A percentile compares a stretch with the other conserved stretches of the same genome.
Evolutionary conservation across 2,329 filamentous ascomycete genomes (phyloP).

Genomic region (Cordyceps cateniannulata): DNA sequence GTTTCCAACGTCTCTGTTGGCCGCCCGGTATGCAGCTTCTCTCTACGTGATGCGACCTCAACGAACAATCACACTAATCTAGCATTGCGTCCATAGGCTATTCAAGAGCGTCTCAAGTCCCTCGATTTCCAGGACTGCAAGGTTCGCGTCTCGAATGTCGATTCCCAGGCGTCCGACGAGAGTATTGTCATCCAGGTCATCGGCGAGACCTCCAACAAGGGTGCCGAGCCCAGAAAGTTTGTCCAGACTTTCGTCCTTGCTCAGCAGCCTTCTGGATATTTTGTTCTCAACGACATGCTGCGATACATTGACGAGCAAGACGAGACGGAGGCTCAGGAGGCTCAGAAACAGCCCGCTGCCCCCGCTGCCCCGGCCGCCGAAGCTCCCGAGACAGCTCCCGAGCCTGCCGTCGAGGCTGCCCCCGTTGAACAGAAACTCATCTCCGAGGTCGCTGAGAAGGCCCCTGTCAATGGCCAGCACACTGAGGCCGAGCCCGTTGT

Average conservation of each 20-base stretch:
- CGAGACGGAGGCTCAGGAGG: slow-evolving; percentile 57
- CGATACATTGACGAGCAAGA: slow-evolving; percentile 81
- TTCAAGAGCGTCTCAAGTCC: slow-evolving; percentile 88
- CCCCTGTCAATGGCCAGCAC: slow-evolving; percentile 9
- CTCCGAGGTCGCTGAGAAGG: slow-evolving; percentile 25
- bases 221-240: slow-evolving; percentile 87
- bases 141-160: slow-evolving; percentile 95
- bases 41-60: not conserved
- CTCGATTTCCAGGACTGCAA: slow-evolving; percentile 97
- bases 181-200: slow-evolving; percentile 98
- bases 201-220: slow-evolving; percentile 94
- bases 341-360: slow-evolving; percentile 25
- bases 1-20: slow-evolving; percentile 81
- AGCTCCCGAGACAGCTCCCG: slow-evolving; percentile 22
- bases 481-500: slow-evolving; percentile 17
- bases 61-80: not conserved
- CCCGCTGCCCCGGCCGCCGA: slow-evolving; percentile 25
- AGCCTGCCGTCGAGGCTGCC: slow-evolving; percentile 22
- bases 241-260: slow-evolving; percentile 97
- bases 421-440: slow-evolving; percentile 11
- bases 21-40: slow-evolving; percentile 56
- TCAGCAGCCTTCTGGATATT: slow-evolving; percentile 93
- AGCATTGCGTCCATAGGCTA: slow-evolving; percentile 51
- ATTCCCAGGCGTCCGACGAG: slow-evolving; percentile 85
- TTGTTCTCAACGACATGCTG: slow-evolving; percentile 97